A percentile compares a stretch with the other conserved stretches of the same genome.
Conservation (phyloP, 1,284 basidiomycete genomes). For the Trametes versicolor region DNA sequence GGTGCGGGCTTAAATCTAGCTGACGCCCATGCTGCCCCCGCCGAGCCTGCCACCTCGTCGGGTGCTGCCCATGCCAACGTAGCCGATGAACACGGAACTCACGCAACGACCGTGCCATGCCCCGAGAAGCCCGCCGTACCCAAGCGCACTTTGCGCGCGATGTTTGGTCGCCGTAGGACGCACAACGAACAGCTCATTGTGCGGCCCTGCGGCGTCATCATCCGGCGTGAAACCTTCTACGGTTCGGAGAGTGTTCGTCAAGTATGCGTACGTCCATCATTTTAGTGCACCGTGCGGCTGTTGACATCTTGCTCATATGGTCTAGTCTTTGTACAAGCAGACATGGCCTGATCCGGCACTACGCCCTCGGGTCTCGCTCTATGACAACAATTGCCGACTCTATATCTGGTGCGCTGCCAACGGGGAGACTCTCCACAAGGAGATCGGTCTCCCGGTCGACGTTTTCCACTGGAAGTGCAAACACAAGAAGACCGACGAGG, state of each 20-base stretch:
- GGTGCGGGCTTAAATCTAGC: too few species aligned
- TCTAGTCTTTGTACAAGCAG: background rate
- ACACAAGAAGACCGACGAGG: constrained; percentile 44
- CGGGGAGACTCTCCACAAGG: constrained; percentile 3
- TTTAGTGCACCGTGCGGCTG: constrained; percentile 26
- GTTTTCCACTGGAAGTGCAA: constrained; percentile 55
- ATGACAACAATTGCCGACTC: background rate
- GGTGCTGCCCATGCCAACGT: background rate
- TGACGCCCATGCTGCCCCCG: too few species aligned
- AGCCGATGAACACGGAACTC: background rate
- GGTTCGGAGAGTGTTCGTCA: constrained; percentile 44
- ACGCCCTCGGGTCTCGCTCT: background rate
- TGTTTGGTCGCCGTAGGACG: constrained; percentile 42
- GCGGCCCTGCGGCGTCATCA: constrained; percentile 45
- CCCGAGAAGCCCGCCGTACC: constrained; percentile 38
- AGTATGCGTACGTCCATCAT: too few species aligned
- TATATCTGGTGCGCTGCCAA: background rate
- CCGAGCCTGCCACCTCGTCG: too few species aligned
- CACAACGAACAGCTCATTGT: constrained; percentile 49
- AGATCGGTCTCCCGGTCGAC: constrained; percentile 47
- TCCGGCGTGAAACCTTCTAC: constrained; percentile 43
- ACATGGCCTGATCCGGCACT: background rate
- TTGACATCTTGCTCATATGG: background rate
- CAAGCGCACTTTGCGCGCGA: constrained; percentile 40
- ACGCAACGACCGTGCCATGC: constrained; percentile 7